Conservation (phyloP, 805 yeast species). For the Candida maltosa region DNA sequence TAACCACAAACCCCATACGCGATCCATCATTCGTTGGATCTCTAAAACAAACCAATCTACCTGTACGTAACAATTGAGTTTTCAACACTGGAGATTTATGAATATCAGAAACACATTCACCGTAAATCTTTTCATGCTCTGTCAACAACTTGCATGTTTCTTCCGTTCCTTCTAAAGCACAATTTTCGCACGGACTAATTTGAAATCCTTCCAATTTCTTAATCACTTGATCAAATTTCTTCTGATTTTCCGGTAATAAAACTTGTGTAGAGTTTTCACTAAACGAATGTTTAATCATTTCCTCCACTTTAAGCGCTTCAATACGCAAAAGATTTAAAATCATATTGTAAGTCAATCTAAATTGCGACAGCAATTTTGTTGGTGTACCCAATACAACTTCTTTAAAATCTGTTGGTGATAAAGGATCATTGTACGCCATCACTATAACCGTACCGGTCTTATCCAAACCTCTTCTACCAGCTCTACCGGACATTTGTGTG, state of each 20-base stretch:
- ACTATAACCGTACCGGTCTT: constrained; percentile 90
- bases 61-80: constrained; percentile 43
- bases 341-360: constrained; percentile 94
- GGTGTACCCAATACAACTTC: constrained; percentile 86
- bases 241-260: constrained; percentile 80
- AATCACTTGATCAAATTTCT: constrained; percentile 53
- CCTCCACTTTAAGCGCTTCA: constrained; percentile 95
- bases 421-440: constrained; percentile 74
- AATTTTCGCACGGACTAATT: constrained; percentile 32
- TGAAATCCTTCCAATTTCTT: constrained; percentile 39
- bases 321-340: constrained; percentile 85
- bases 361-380: constrained; percentile 86
- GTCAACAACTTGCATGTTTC: constrained; percentile 42
- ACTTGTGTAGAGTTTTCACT: constrained; percentile 88
- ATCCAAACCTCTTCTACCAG: constrained; percentile 96
- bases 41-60: constrained; percentile 58
- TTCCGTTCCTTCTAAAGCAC: constrained; percentile 41
- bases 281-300: constrained; percentile 94
- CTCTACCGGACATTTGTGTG: constrained; percentile 98
- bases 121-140: constrained; percentile 43
- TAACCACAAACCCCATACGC: constrained; percentile 54
- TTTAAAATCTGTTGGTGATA: constrained; percentile 57
- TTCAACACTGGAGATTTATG: constrained; percentile 46
- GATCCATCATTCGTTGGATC: constrained; percentile 41
- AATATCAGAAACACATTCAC: constrained; percentile 46